These are phyloP conservation scores for Mrakia gelida DNA, from an alignment of 768 basidiomycete genomes.

Conservation along the genomic window DNA sequence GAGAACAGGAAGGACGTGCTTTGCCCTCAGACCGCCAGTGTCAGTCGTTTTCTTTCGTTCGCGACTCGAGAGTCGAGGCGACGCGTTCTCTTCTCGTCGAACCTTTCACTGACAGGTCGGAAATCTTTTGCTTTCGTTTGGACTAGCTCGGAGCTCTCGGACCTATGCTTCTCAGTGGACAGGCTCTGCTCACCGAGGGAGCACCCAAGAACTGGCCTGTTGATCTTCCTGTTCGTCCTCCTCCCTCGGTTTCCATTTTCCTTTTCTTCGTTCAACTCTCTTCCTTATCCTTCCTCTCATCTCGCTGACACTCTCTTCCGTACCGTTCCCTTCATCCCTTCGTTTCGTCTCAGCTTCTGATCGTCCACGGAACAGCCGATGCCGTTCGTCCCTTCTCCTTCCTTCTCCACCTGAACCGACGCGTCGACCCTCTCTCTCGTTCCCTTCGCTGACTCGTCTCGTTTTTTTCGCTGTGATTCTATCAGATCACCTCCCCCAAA, in stretches of 20 bases:
- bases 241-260: not conserved
- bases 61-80: not conserved
- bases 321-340: not conserved
- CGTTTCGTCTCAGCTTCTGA: not conserved
- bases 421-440: not conserved
- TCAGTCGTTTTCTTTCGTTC: not conserved
- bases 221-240: not conserved
- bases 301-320: not conserved
- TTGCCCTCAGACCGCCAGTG: conserved; percentile 9
- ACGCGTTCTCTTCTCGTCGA: not conserved
- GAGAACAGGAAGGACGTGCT: conserved; percentile 16
- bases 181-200: not conserved
- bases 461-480: not conserved
- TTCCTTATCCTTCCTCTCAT: not conserved
- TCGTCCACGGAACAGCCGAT: not conserved
- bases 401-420: no score
- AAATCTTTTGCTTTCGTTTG: no score
- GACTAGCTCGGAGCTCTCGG: not conserved
- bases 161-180: conserved; percentile 4
- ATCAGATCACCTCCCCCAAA: conserved; percentile 10
- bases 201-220: conserved; percentile 7
- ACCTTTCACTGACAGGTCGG: not conserved
- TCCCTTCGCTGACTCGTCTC: not conserved
- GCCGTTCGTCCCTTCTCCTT: not conserved
- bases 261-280: not conserved